These are phyloP conservation scores for Aspergillus neotritici DNA, from an alignment of 2,329 filamentous ascomycete species.

Conservation along the genomic window DNA sequence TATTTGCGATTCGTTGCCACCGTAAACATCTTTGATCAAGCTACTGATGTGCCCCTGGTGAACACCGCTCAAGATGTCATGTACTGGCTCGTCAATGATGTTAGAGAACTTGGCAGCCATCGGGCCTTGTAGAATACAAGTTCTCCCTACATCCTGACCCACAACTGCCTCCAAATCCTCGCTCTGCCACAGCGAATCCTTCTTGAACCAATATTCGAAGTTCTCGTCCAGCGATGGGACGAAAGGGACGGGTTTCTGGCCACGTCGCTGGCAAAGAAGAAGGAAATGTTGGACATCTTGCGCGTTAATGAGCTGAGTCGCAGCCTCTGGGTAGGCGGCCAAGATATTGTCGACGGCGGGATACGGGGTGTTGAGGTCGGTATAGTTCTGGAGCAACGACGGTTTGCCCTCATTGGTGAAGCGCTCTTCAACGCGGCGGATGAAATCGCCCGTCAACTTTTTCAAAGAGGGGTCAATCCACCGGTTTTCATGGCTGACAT, in stretches of 20 bases:
- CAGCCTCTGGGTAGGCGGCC: conserved; percentile 75
- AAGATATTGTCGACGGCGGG: conserved; percentile 72
- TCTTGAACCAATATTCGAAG: conserved; percentile 99
- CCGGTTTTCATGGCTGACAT: conserved; percentile 80
- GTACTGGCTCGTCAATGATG: conserved; percentile 84
- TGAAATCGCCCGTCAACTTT: conserved; percentile 86
- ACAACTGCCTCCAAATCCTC: conserved; percentile 96
- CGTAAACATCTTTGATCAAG: conserved; percentile 75
- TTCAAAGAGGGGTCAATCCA: conserved; percentile 87
- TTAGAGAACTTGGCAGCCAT: conserved; percentile 88
- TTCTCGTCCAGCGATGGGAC: conserved; percentile 93
- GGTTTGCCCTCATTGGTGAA: conserved; percentile 72
- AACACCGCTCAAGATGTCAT: conserved; percentile 87
- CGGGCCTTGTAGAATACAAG: conserved; percentile 92
- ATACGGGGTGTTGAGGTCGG: conserved; percentile 79
- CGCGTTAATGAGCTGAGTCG: conserved; percentile 89
- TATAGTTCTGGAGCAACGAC: conserved; percentile 83
- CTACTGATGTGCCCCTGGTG: conserved; percentile 80
- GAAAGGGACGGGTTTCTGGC: conserved; percentile 95
- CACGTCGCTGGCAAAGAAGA: conserved; percentile 80
- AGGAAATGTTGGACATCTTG: conserved; percentile 98
- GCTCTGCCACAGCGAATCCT: conserved; percentile 98
- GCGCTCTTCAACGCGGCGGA: conserved; percentile 92
- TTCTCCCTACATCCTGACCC: conserved; percentile 89
- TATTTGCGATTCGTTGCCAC: conserved; percentile 64